Conservation (phyloP, 1,284 basidiomycete genomes). For the Somion occarium region DNA sequence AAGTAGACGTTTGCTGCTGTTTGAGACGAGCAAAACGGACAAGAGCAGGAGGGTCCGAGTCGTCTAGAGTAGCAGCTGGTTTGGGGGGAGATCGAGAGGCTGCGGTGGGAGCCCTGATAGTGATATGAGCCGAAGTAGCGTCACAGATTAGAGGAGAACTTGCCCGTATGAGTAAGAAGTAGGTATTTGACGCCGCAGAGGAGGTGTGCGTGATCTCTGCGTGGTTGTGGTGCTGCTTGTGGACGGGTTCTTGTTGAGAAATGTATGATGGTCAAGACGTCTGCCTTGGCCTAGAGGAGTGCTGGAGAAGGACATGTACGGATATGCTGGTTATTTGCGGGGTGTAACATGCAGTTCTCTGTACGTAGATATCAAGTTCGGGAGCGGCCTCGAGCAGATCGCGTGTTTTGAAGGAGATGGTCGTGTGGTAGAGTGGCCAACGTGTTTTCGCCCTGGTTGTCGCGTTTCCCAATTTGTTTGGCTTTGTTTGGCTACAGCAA, state of each 20-base stretch:
- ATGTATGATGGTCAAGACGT: slow-evolving; percentile 74
- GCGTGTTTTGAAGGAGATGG: not conserved
- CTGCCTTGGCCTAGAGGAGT: slow-evolving; percentile 79
- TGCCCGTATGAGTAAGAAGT: slow-evolving; percentile 69
- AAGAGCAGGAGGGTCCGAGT: slow-evolving; percentile 41
- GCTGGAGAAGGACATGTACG: slow-evolving; percentile 78
- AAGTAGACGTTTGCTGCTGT: slow-evolving; percentile 37
- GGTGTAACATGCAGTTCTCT: not conserved
- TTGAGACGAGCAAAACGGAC: slow-evolving; percentile 48
- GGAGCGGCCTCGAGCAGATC: not conserved
- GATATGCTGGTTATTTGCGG: slow-evolving; percentile 1
- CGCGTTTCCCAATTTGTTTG: not conserved
- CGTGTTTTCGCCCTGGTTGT: not conserved
- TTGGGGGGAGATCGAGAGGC: slow-evolving; percentile 58
- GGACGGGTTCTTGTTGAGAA: slow-evolving; percentile 58
- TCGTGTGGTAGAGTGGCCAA: not conserved
- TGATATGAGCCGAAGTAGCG: slow-evolving; percentile 10
- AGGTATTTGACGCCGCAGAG: slow-evolving; percentile 38
- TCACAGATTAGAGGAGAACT: slow-evolving; percentile 20
- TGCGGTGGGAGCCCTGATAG: slow-evolving; percentile 49
- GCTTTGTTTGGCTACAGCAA: not conserved
- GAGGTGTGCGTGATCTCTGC: slow-evolving; percentile 22
- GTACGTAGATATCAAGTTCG: not conserved
- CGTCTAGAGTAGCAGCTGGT: slow-evolving; percentile 30
- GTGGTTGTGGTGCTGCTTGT: slow-evolving; percentile 15